Conservation (phyloP, 371 early-diverging fungal species). For the Choanephora cucurbitarum region DNA sequence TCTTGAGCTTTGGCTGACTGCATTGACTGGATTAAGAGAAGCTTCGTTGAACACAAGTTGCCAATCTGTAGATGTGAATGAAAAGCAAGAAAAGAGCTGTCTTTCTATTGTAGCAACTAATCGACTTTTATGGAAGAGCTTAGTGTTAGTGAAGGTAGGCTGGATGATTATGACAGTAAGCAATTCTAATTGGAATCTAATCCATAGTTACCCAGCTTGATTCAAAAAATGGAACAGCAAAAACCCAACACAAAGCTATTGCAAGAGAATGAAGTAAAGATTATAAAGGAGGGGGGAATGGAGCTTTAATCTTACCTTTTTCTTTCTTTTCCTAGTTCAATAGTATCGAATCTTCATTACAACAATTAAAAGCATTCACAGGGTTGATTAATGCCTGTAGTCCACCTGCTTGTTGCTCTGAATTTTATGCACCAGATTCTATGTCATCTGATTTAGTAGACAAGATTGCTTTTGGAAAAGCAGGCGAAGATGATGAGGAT, state of each 20-base stretch:
- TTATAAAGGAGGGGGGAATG: slow-evolving; percentile 1
- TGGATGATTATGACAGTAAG: background rate
- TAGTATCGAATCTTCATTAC: slow-evolving; percentile 42
- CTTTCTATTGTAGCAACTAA: slow-evolving; percentile 31
- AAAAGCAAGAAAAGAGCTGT: slow-evolving; percentile 14
- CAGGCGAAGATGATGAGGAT: slow-evolving; percentile 35
- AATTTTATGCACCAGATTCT: slow-evolving; percentile 32
- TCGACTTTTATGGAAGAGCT: slow-evolving; percentile 41
- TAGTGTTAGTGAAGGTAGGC: slow-evolving; percentile 49
- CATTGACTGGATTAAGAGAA: slow-evolving; percentile 49
- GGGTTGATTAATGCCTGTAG: slow-evolving; percentile 52
- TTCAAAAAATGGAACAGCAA: slow-evolving; percentile 21
- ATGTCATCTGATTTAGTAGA: slow-evolving; percentile 27
- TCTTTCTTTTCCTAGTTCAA: slow-evolving; percentile 27
- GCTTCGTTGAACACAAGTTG: slow-evolving; percentile 40
- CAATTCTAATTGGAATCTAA: background rate
- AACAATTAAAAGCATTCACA: slow-evolving; percentile 43
- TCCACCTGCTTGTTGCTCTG: slow-evolving; percentile 32
- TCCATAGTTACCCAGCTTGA: slow-evolving; percentile 18
- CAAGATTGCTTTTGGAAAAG: slow-evolving; percentile 22
- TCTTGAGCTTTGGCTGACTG: slow-evolving; percentile 48
- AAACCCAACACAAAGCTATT: slow-evolving; percentile 5
- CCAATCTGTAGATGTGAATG: slow-evolving; percentile 12
- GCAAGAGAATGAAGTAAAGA: slow-evolving; percentile 24
- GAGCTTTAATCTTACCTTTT: background rate